A percentile compares a stretch with the other conserved stretches of the same genome.
These are phyloP conservation scores for Saccharomycopsis amapae DNA, from an alignment of 805 yeast genomes.

Conservation along the genomic window DNA sequence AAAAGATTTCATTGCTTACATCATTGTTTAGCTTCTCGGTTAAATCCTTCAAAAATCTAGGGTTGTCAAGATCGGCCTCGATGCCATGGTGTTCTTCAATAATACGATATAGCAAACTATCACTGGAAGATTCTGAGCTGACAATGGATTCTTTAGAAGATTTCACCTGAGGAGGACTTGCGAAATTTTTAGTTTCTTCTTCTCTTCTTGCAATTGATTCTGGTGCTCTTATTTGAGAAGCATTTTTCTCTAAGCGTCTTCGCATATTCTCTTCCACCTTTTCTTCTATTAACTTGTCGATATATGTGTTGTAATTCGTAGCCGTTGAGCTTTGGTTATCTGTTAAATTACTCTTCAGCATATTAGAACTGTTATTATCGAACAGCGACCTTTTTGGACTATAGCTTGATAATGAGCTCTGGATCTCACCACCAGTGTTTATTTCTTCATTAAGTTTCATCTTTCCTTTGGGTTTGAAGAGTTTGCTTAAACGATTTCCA, in stretches of 20 bases:
- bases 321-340: conserved; percentile 2
- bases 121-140: conserved; percentile 17
- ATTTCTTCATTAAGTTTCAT: background rate
- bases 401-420: conserved; percentile 1
- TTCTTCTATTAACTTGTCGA: conserved; percentile 7
- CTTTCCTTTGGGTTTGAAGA: conserved; percentile 11
- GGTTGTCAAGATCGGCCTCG: conserved; percentile 4
- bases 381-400: background rate
- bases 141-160: too few species aligned
- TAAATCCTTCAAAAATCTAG: conserved; percentile 4
- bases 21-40: conserved; percentile 18
- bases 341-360: background rate
- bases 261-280: conserved; percentile 15
- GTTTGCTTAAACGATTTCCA: conserved; percentile 13
- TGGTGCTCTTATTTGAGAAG: background rate
- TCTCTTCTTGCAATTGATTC: background rate
- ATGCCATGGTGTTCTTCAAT: conserved; percentile 3
- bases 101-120: conserved; percentile 3
- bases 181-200: background rate
- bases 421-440: background rate
- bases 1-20: conserved; percentile 17
- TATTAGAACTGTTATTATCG: background rate
- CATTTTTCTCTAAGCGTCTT: background rate
- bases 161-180: too few species aligned
- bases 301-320: conserved; percentile 2